A percentile compares a stretch with the other conserved stretches of the same genome.
These are phyloP conservation scores for Thalassia testudinum DNA, from an alignment of 116 monocot genomes.

Conservation along the genomic window DNA sequence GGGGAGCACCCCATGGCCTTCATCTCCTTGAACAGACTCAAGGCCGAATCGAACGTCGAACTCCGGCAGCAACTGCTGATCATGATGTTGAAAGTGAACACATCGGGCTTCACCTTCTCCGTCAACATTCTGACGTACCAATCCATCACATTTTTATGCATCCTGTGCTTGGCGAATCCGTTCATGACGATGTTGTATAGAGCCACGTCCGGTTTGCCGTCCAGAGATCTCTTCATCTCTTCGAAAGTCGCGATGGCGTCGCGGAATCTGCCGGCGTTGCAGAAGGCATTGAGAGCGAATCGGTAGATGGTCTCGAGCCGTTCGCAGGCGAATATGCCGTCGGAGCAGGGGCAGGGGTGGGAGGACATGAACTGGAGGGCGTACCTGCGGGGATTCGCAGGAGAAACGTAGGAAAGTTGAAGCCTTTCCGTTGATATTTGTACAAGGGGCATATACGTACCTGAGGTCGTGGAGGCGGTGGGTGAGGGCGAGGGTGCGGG, in stretches of 20 bases:
- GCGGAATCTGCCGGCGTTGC: conserved; percentile 21
- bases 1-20: conserved; percentile 28
- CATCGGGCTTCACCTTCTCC: conserved; percentile 59
- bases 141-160: conserved; percentile 16
- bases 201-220: conserved; percentile 20
- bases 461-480: conserved; percentile 31
- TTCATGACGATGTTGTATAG: conserved; percentile 56
- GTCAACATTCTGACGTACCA: conserved; percentile 38
- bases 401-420: neutral
- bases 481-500: conserved; percentile 23
- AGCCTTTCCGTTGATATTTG: neutral
- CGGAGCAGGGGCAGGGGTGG: conserved; percentile 71
- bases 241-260: conserved; percentile 28
- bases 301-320: conserved; percentile 34
- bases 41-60: conserved; percentile 19
- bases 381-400: neutral
- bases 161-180: conserved; percentile 18
- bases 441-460: neutral
- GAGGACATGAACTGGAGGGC: conserved; percentile 21
- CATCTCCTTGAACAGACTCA: conserved; percentile 59
- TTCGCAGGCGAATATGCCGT: conserved; percentile 66
- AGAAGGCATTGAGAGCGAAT: conserved; percentile 34
- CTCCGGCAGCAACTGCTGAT: conserved; percentile 29
- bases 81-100: conserved; percentile 58
- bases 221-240: conserved; percentile 22